A percentile compares a stretch with the other conserved stretches of the same genome.
phyloP scores from a whole-genome alignment of 768 basidiomycete genomes.

The Russula olivacea region DNA sequence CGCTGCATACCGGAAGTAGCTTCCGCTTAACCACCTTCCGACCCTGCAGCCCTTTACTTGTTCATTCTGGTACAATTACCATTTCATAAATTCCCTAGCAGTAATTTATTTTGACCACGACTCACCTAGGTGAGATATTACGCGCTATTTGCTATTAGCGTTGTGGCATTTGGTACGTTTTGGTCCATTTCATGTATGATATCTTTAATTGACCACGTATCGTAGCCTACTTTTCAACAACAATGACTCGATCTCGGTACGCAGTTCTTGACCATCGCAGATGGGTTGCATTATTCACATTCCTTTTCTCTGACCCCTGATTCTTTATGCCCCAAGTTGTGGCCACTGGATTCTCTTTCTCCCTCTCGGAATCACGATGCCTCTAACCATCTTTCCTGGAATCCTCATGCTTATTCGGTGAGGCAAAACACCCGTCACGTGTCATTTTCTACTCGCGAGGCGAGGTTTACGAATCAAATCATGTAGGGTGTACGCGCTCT shows the following conservation, averaged over 20 bases:
- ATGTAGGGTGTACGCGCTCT: slow-evolving; percentile 24
- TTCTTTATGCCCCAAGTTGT: slow-evolving; percentile 10
- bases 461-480: background rate
- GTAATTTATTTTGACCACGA: background rate
- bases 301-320: background rate
- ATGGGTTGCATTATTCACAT: background rate
- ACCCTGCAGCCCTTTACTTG: slow-evolving; percentile 18
- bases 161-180: slow-evolving; percentile 21
- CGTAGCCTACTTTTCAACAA: slow-evolving; percentile 22
- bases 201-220: background rate
- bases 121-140: slow-evolving; percentile 20
- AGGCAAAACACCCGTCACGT: background rate
- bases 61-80: slow-evolving; percentile 16
- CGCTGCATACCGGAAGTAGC: background rate
- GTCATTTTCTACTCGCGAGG: background rate
- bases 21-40: background rate
- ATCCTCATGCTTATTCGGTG: slow-evolving; percentile 25
- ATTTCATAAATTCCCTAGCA: background rate
- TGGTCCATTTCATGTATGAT: background rate
- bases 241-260: slow-evolving; percentile 23
- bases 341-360: slow-evolving; percentile 23
- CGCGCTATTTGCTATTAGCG: slow-evolving; percentile 12
- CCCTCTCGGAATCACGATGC: slow-evolving; percentile 23
- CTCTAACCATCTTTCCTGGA: slow-evolving; percentile 20
- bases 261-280: background rate